Conservation (phyloP, 2,329 filamentous ascomycete species). For the Aspergillus alliaceus region DNA sequence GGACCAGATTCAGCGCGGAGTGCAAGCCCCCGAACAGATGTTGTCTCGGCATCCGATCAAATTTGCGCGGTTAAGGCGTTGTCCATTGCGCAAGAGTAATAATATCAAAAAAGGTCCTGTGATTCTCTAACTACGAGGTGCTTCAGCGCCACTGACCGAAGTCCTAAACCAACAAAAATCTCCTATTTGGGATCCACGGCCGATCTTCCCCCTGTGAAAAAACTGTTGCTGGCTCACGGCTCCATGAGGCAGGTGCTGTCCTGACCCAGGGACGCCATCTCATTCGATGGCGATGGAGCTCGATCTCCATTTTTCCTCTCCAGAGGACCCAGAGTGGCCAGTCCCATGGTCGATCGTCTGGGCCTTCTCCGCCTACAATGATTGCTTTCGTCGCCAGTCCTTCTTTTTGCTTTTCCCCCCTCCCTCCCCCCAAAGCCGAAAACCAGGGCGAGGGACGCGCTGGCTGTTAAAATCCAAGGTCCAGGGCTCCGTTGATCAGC, state of each 20-base stretch:
- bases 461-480: conserved; percentile 1
- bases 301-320: conserved; percentile 4
- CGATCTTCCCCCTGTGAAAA: conserved; percentile 7
- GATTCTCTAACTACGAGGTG: too few relatives aligned
- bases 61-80: background rate
- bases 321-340: conserved; percentile 5
- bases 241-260: conserved; percentile 3
- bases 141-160: background rate
- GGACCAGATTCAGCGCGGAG: background rate
- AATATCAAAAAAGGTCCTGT: background rate
- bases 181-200: conserved; percentile 10
- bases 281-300: background rate
- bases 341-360: conserved; percentile 9
- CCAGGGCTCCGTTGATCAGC: conserved; percentile 8
- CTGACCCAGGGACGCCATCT: background rate
- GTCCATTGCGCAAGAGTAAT: background rate
- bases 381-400: conserved; percentile 2
- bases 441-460: background rate
- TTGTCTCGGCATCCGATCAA: background rate
- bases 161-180: conserved; percentile 3
- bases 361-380: conserved; percentile 6
- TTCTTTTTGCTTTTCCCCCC: too few relatives aligned
- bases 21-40: background rate
- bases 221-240: conserved; percentile 1
- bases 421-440: background rate